These are phyloP conservation scores for Ophiostoma australiae DNA, from an alignment of 2,329 filamentous ascomycete species.

Conservation along the genomic window DNA sequence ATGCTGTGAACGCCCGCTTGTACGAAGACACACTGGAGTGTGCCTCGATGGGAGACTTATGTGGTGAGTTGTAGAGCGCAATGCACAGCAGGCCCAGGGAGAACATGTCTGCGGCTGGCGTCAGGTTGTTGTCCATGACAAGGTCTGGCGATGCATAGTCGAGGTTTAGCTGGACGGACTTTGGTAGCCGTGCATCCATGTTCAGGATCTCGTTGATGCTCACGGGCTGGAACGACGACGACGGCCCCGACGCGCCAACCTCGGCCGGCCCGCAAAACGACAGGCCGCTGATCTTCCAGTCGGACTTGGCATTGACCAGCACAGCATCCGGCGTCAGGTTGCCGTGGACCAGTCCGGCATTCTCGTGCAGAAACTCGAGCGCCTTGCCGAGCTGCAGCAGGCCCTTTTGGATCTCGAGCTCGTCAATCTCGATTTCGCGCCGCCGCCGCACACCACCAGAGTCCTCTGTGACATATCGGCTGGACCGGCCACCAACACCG, in stretches of 20 bases:
- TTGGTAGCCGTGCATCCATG: conserved; percentile 76
- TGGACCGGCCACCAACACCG: conserved; percentile 63
- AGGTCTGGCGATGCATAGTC: conserved; percentile 96
- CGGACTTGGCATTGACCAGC: conserved; percentile 92
- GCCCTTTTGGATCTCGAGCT: conserved; percentile 96
- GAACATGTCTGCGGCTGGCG: conserved; percentile 83
- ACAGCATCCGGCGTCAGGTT: conserved; percentile 93
- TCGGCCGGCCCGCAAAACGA: conserved; percentile 81
- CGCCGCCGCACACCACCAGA: conserved; percentile 66
- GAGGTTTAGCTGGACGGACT: conserved; percentile 78
- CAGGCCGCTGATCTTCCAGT: conserved; percentile 98
- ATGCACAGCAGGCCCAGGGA: conserved; percentile 84
- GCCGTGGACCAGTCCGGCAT: conserved; percentile 66
- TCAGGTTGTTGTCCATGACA: conserved; percentile 83
- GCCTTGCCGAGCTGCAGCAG: conserved; percentile 64
- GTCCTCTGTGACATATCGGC: conserved; percentile 77
- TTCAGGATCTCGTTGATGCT: conserved; percentile 79
- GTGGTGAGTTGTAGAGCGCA: conserved; percentile 90
- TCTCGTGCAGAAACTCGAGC: conserved; percentile 32
- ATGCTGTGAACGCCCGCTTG: conserved; percentile 74
- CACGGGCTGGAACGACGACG: conserved; percentile 72
- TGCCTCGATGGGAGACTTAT: conserved; percentile 76
- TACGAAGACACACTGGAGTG: conserved; percentile 78
- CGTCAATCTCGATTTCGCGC: conserved; percentile 87
- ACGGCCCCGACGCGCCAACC: conserved; percentile 37